Percentiles rank a stretch among this genome's conserved stretches.
These are phyloP conservation scores for Paspalum notatum DNA, from an alignment of 176 grass and related monocot genomes.

Conservation along the genomic window DNA sequence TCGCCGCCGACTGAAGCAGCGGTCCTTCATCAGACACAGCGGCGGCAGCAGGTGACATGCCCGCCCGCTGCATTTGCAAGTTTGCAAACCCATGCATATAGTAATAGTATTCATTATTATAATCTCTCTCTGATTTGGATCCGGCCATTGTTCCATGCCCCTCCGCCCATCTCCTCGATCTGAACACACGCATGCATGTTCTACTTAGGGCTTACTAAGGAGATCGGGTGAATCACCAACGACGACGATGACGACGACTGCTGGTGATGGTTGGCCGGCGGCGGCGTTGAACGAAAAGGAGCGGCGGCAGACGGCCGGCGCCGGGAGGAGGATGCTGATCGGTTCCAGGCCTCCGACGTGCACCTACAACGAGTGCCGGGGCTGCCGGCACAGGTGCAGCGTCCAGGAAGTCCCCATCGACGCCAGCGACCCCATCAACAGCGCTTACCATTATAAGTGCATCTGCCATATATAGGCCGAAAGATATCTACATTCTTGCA, in stretches of 20 bases:
- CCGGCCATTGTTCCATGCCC: no score
- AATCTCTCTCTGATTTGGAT: no score
- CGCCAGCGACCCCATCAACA: slow-evolving; percentile 79
- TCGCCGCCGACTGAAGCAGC: neutral
- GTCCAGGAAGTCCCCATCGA: slow-evolving; percentile 70
- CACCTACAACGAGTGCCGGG: slow-evolving; percentile 88
- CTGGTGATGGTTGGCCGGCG: neutral
- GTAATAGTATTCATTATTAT: no score
- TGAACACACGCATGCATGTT: neutral
- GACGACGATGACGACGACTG: neutral
- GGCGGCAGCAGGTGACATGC: neutral
- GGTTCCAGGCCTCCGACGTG: slow-evolving; percentile 76
- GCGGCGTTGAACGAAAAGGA: no score
- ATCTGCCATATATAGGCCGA: slow-evolving; percentile 56
- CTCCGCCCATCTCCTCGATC: no score
- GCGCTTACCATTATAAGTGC: slow-evolving; percentile 87
- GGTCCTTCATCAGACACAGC: neutral
- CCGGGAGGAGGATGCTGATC: slow-evolving; percentile 51
- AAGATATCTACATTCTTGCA: no score
- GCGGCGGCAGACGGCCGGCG: neutral
- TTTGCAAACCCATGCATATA: no score
- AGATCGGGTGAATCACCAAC: neutral
- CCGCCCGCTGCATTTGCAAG: no score
- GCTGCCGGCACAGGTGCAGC: slow-evolving; percentile 66
- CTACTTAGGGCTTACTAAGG: neutral